phyloP scores from a whole-genome alignment of 2,329 filamentous ascomycete genomes.

The Cladophialophora chaetospira region DNA sequence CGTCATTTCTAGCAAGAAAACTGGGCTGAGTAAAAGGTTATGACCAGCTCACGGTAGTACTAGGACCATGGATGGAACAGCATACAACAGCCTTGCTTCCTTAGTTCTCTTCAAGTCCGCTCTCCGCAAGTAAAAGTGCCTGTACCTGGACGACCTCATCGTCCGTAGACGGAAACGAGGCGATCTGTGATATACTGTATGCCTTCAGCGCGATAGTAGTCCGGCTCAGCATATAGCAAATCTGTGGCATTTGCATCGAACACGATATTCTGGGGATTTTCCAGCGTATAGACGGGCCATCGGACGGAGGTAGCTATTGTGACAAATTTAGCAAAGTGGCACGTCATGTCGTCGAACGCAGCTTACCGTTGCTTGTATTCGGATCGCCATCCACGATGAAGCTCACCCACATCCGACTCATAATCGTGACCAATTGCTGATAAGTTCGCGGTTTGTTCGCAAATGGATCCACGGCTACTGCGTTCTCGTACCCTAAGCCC shows the following conservation, averaged over 20 bases:
- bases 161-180: constrained; percentile 11
- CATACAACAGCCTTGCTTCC: not conserved
- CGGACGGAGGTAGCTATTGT: constrained; percentile 22
- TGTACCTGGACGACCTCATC: constrained; percentile 1
- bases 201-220: constrained; percentile 48
- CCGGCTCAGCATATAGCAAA: constrained; percentile 45
- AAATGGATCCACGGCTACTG: constrained; percentile 34
- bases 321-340: not conserved
- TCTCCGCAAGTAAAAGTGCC: not conserved
- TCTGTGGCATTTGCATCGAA: constrained; percentile 53
- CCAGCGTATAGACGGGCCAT: constrained; percentile 50
- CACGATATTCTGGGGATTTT: constrained; percentile 49
- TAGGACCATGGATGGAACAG: too few species aligned
- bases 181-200: constrained; percentile 26
- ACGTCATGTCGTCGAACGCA: not conserved
- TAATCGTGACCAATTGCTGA: constrained; percentile 48
- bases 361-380: constrained; percentile 36
- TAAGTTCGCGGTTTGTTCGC: constrained; percentile 47
- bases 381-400: constrained; percentile 54
- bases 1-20: too few species aligned
- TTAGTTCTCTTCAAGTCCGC: not conserved
- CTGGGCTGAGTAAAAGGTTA: too few species aligned
- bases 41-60: too few species aligned
- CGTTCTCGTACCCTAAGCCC: constrained; percentile 26
- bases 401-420: constrained; percentile 55